Conservation (phyloP, 495 filamentous ascomycete genomes). For the Tuber umbilicatum region DNA sequence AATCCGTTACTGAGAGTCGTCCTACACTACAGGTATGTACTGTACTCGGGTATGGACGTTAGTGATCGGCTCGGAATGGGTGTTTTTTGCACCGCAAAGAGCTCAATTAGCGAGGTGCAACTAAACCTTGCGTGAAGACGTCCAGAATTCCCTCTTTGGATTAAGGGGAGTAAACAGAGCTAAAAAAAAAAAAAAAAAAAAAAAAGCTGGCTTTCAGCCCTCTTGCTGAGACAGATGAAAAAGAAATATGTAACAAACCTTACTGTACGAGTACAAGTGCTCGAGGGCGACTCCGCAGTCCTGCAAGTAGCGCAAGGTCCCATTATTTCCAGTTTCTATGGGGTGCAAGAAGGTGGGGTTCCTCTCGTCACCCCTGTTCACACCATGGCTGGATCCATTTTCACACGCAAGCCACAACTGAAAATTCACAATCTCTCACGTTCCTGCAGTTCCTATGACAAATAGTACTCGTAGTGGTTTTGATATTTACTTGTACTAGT, state of each 20-base stretch:
- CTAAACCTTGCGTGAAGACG: background rate
- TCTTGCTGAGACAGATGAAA: background rate
- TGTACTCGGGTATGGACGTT: background rate
- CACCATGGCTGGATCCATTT: background rate
- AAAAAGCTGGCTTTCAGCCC: background rate
- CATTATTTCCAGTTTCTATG: background rate
- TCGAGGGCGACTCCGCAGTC: background rate
- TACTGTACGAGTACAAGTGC: background rate
- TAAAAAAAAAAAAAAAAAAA: background rate
- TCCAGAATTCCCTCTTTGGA: background rate
- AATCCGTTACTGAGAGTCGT: background rate
- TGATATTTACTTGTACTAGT: no score
- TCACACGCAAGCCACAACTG: background rate
- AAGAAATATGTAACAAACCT: background rate
- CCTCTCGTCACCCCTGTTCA: background rate
- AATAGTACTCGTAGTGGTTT: background rate
- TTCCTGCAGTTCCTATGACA: background rate
- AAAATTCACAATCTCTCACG: background rate
- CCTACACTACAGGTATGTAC: no score
- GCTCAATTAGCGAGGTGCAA: background rate
- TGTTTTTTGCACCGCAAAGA: background rate
- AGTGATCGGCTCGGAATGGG: background rate
- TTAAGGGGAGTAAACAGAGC: background rate
- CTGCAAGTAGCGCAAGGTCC: background rate
- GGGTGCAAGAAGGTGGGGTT: background rate